These are phyloP conservation scores for Penicillium corylophilum DNA, from an alignment of 2,329 filamentous ascomycete genomes.

Conservation along the genomic window DNA sequence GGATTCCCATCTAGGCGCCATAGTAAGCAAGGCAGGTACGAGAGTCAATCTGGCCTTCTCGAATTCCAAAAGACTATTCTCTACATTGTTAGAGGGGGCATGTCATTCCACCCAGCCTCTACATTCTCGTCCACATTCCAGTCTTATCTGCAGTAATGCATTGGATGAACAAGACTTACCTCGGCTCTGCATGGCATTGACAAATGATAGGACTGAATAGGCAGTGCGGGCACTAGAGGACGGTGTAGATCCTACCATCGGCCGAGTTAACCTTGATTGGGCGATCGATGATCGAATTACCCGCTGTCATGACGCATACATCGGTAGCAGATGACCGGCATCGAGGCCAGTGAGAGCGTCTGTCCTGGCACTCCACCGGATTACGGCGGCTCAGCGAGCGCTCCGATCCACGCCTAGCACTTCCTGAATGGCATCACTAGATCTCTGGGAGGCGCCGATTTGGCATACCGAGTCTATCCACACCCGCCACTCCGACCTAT, in stretches of 20 bases:
- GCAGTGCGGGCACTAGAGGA: conserved; percentile 3
- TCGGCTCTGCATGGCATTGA: conserved; percentile 14
- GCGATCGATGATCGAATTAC: conserved; percentile 18
- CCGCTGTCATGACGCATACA: conserved; percentile 39
- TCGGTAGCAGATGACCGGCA: conserved; percentile 7
- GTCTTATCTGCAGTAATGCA: conserved; percentile 16
- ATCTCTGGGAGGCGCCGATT: conserved; percentile 16
- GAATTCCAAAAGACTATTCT: conserved; percentile 24
- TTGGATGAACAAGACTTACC: conserved; percentile 10
- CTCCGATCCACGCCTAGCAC: conserved; percentile 14
- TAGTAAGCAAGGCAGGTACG: neutral
- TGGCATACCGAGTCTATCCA: conserved; percentile 9
- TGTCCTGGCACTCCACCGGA: conserved; percentile 9
- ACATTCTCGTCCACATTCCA: conserved; percentile 31
- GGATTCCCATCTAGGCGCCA: neutral
- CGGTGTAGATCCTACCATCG: conserved; percentile 16
- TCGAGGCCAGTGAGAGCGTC: neutral
- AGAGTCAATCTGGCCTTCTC: conserved; percentile 16
- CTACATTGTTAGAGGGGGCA: conserved; percentile 33
- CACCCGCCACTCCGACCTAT: conserved; percentile 27
- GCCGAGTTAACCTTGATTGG: conserved; percentile 12
- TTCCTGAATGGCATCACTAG: conserved; percentile 1
- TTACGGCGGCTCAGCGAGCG: conserved; percentile 10
- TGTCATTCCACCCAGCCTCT: conserved; percentile 34
- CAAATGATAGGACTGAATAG: conserved; percentile 8